These are phyloP conservation scores for Galerina marginata DNA, from an alignment of 768 basidiomycete species.

Conservation along the genomic window DNA sequence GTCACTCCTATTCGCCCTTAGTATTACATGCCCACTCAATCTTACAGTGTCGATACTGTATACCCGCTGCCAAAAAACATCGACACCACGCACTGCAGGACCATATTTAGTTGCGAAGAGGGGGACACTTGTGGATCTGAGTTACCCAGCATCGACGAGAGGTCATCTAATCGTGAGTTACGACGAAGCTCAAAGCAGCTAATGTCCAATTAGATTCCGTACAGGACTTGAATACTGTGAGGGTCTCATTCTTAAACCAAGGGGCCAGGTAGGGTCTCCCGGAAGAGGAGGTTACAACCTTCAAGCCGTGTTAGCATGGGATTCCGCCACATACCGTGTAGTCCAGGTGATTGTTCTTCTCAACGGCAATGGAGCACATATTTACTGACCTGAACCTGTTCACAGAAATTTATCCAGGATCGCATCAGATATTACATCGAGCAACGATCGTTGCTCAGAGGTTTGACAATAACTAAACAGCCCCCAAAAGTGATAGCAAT, in stretches of 20 bases:
- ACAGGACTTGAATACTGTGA: too few relatives aligned
- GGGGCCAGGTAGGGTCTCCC: background rate
- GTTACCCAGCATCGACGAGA: too few relatives aligned
- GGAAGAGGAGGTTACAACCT: background rate
- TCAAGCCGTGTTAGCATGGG: background rate
- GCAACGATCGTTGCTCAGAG: background rate
- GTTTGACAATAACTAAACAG: background rate
- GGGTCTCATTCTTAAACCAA: background rate
- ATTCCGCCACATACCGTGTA: background rate
- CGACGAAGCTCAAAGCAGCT: too few relatives aligned
- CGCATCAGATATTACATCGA: background rate
- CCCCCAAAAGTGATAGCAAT: background rate
- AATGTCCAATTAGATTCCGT: too few relatives aligned
- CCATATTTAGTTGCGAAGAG: too few relatives aligned
- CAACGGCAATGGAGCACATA: background rate
- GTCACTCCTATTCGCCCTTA: too few relatives aligned
- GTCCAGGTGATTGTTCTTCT: background rate
- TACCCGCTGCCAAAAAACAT: too few relatives aligned
- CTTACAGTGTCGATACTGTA: too few relatives aligned
- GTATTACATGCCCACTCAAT: too few relatives aligned
- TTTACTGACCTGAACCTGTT: background rate
- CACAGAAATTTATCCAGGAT: background rate
- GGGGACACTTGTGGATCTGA: too few relatives aligned
- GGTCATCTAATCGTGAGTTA: too few relatives aligned
- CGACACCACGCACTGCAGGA: too few relatives aligned